Conservation (phyloP, 805 yeast genomes). For the Yamadazyma laniorum region DNA sequence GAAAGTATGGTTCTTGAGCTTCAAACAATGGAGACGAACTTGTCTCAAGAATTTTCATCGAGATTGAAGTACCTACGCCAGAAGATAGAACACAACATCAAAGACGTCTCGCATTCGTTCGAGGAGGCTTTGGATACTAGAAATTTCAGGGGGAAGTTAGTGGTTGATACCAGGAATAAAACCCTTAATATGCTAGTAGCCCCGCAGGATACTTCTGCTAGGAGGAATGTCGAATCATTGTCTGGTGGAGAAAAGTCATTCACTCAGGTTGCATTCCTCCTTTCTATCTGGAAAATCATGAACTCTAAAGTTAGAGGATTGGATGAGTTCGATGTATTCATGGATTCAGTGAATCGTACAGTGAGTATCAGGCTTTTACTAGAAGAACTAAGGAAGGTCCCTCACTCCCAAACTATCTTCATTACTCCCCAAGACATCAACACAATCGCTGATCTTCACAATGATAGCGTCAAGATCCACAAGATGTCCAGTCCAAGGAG, state of each 20-base stretch:
- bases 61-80: constrained; percentile 34
- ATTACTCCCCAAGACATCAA: constrained; percentile 93
- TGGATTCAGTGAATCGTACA: constrained; percentile 90
- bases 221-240: constrained; percentile 73
- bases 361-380: constrained; percentile 75
- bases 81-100: constrained; percentile 28
- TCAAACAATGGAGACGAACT: constrained; percentile 21
- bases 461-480: constrained; percentile 59
- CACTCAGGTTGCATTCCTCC: constrained; percentile 81
- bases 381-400: constrained; percentile 59
- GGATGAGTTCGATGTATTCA: constrained; percentile 96
- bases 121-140: constrained; percentile 60
- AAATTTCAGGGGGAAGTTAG: constrained; percentile 71
- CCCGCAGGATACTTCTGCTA: constrained; percentile 55
- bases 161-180: constrained; percentile 54
- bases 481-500: constrained; percentile 47
- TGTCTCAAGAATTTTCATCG: constrained; percentile 29
- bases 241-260: constrained; percentile 98
- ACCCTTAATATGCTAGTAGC: constrained; percentile 59
- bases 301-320: constrained; percentile 81
- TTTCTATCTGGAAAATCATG: constrained; percentile 94
- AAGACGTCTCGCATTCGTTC: constrained; percentile 43
- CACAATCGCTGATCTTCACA: constrained; percentile 57
- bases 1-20: constrained; percentile 37
- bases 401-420: constrained; percentile 80